phyloP scores from a whole-genome alignment of 805 yeast genomes.

The Saccharomycopsis capsularis region DNA sequence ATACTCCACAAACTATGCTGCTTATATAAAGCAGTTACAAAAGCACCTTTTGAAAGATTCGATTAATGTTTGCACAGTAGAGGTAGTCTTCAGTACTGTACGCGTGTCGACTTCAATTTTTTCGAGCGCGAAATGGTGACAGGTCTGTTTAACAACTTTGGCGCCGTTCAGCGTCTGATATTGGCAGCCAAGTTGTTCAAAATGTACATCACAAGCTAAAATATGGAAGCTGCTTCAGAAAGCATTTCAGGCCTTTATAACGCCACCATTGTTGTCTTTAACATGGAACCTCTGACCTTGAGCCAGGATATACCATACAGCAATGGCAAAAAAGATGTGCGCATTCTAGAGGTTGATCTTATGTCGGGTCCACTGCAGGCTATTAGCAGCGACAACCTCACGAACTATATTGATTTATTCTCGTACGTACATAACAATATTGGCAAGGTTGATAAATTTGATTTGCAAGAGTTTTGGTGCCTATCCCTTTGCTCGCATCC shows the following conservation, averaged over 20 bases:
- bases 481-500: constrained; percentile 8
- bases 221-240: too few relatives aligned
- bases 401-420: constrained; percentile 9
- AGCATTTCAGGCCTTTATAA: constrained; percentile 5
- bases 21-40: constrained; percentile 13
- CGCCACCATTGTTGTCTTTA: constrained; percentile 3
- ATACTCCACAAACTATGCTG: constrained; percentile 10
- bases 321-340: constrained; percentile 8
- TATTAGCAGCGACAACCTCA: constrained; percentile 9
- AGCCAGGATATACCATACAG: neutral
- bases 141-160: too few relatives aligned
- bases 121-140: too few relatives aligned
- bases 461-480: constrained; percentile 15
- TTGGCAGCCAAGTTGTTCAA: too few relatives aligned
- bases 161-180: too few relatives aligned
- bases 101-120: too few relatives aligned
- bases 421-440: constrained; percentile 5
- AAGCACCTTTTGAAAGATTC: constrained; percentile 6
- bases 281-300: neutral
- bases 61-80: too few relatives aligned
- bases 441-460: constrained; percentile 10
- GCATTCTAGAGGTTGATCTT: constrained; percentile 7
- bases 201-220: too few relatives aligned
- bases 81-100: neutral
- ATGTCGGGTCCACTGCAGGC: constrained; percentile 13